Conservation (phyloP, 371 early-diverging fungal genomes). For the Catenaria anguillulae region DNA sequence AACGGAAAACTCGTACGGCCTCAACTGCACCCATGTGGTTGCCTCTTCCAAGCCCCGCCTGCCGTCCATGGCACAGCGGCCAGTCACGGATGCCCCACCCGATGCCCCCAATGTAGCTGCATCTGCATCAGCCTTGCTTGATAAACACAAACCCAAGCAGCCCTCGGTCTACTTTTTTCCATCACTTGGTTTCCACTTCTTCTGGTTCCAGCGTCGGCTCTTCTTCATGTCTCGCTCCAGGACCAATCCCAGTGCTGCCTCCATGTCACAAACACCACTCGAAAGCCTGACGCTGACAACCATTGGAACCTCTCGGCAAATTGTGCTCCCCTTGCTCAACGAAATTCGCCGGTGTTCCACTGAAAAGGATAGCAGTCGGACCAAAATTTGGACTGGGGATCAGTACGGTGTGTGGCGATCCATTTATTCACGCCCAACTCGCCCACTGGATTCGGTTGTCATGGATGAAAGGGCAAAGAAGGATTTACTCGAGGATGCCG, state of each 20-base stretch:
- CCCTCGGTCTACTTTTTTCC: constrained; percentile 37
- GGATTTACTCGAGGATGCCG: constrained; percentile 17
- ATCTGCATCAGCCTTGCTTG: too few species aligned
- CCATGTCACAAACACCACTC: background rate
- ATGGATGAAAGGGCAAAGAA: constrained; percentile 37
- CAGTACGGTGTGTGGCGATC: constrained; percentile 48
- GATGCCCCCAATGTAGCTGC: too few species aligned
- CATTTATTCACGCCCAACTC: constrained; percentile 32
- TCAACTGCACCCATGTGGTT: background rate
- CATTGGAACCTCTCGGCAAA: constrained; percentile 32
- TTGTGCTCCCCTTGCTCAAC: constrained; percentile 35
- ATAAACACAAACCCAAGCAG: too few species aligned
- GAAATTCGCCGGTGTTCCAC: constrained; percentile 39
- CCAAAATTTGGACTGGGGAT: constrained; percentile 49
- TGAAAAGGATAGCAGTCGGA: constrained; percentile 39
- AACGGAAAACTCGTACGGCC: constrained; percentile 12
- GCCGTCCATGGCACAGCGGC: background rate
- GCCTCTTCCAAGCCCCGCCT: constrained; percentile 20
- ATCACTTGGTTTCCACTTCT: constrained; percentile 42
- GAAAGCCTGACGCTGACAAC: constrained; percentile 45
- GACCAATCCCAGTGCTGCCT: constrained; percentile 15
- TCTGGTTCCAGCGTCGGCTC: constrained; percentile 35
- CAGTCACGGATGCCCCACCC: constrained; percentile 21
- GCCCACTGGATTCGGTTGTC: constrained; percentile 47
- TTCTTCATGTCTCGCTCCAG: constrained; percentile 38